Evolutionary conservation across 2,329 filamentous ascomycete genomes (phyloP).

Genomic region (Pseudogymnoascus sp.): DNA sequence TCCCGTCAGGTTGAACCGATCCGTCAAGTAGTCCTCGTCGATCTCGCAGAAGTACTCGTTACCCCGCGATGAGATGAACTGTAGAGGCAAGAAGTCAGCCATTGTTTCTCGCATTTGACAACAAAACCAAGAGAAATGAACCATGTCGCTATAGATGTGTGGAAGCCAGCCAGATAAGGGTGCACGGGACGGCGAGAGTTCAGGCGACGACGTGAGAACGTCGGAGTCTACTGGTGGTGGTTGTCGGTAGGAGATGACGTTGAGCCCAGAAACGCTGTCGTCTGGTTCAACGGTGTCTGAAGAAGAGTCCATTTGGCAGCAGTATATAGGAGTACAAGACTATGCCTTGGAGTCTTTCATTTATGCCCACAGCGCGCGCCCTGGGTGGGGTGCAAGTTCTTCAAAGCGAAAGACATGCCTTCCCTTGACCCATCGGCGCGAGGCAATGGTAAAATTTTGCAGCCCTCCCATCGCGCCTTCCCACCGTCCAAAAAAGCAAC

Average conservation of each 20-base stretch:
- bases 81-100: not conserved
- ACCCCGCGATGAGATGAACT: slow-evolving; percentile 92
- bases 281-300: not conserved
- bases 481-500: not conserved
- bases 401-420: slow-evolving; percentile 1
- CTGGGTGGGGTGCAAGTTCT: not conserved
- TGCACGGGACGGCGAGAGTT: not conserved
- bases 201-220: not conserved
- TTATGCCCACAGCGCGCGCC: not conserved
- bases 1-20: slow-evolving; percentile 95
- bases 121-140: not conserved
- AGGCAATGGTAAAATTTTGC: not conserved
- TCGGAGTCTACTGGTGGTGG: not conserved
- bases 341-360: not conserved
- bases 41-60: slow-evolving; percentile 99
- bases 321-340: not conserved
- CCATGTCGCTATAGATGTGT: not conserved
- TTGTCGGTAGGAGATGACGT: no score
- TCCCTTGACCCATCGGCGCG: not conserved
- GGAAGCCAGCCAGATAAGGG: not conserved
- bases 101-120: not conserved
- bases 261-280: not conserved
- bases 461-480: not conserved
- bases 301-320: not conserved
- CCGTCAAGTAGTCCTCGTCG: slow-evolving; percentile 96